Conservation (phyloP, 345 rosid genomes). For the Bruguiera sexangula region DNA sequence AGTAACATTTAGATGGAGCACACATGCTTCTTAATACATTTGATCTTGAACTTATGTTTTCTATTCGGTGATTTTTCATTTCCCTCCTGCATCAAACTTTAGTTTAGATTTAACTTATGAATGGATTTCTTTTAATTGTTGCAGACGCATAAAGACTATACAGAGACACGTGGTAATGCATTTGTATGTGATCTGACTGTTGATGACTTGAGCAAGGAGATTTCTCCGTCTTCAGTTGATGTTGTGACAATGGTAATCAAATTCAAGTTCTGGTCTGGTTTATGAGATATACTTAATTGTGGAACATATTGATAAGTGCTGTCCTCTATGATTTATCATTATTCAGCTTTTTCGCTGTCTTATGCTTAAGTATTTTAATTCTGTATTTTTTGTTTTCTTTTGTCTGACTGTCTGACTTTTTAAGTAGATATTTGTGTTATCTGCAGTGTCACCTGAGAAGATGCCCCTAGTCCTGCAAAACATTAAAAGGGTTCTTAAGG, state of each 20-base stretch:
- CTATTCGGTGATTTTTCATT: not conserved
- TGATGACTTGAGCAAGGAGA: slow-evolving; percentile 66
- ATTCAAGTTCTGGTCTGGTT: slow-evolving; percentile 9
- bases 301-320: not conserved
- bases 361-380: slow-evolving; percentile 16
- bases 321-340: not conserved
- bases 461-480: slow-evolving; percentile 77
- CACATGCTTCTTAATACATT: not conserved
- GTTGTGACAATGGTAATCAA: slow-evolving; percentile 84
- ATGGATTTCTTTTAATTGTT: slow-evolving; percentile 18
- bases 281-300: not conserved
- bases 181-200: slow-evolving; percentile 75
- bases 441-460: slow-evolving; percentile 94
- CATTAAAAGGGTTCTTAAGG: slow-evolving; percentile 73
- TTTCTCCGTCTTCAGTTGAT: slow-evolving; percentile 76
- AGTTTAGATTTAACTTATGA: slow-evolving; percentile 4
- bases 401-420: slow-evolving; percentile 45
- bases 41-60: not conserved
- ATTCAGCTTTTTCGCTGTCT: not conserved
- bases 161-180: slow-evolving; percentile 49
- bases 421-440: slow-evolving; percentile 86
- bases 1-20: not conserved
- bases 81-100: not conserved
- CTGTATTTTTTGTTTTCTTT: not conserved
- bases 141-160: slow-evolving; percentile 82